These are phyloP conservation scores for Rhizoclosmatium sp. DNA, from an alignment of 192 early-diverging fungal species.

Conservation along the genomic window DNA sequence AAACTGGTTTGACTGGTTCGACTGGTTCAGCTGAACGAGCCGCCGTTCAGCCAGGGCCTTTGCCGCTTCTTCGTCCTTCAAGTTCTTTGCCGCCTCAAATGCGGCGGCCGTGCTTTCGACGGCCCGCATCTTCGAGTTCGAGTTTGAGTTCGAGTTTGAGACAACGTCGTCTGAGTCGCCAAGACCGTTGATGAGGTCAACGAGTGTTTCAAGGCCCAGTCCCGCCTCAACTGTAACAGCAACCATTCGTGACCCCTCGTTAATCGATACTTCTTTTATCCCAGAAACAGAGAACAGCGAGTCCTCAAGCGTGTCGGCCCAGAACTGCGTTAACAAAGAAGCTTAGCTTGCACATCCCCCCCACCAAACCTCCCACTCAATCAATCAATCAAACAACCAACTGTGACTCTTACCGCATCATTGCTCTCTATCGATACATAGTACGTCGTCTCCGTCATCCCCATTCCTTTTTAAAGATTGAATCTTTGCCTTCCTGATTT, in stretches of 20 bases:
- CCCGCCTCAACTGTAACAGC: neutral
- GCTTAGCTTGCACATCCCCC: neutral
- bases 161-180: too few relatives aligned
- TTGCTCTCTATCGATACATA: neutral
- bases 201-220: too few relatives aligned
- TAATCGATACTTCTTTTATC: slow-evolving; percentile 21
- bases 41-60: too few relatives aligned
- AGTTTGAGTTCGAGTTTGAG: too few relatives aligned
- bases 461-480: neutral
- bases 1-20: neutral
- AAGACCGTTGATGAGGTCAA: too few relatives aligned
- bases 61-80: too few relatives aligned
- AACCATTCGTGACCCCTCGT: slow-evolving; percentile 1
- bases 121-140: too few relatives aligned
- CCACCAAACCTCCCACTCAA: neutral
- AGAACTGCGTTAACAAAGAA: slow-evolving; percentile 5
- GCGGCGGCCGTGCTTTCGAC: too few relatives aligned
- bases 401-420: slow-evolving; percentile 2
- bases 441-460: neutral
- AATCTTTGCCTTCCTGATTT: neutral
- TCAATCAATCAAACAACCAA: too few relatives aligned
- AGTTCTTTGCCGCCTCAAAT: too few relatives aligned
- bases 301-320: slow-evolving; percentile 30
- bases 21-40: too few relatives aligned
- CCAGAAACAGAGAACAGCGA: slow-evolving; percentile 16